phyloP scores from a whole-genome alignment of 768 basidiomycete species.

The Pseudohyphozyma bogoriensis region DNA sequence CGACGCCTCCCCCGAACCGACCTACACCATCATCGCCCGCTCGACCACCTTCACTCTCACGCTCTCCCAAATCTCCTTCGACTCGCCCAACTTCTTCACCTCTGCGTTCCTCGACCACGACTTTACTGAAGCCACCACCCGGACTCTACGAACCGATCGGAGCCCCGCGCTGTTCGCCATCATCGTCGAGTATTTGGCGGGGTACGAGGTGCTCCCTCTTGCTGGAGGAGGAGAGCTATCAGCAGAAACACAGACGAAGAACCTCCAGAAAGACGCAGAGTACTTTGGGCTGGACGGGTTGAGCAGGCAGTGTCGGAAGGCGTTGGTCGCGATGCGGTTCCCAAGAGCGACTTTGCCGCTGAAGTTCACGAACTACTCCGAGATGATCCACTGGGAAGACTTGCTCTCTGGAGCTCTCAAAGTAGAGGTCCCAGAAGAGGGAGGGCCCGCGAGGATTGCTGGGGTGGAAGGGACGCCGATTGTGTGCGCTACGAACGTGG shows the following conservation, averaged over 20 bases:
- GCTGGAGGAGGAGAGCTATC: background rate
- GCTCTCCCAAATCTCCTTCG: conserved; percentile 18
- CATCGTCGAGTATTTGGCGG: conserved; percentile 24
- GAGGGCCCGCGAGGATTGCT: no score
- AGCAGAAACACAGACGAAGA: background rate
- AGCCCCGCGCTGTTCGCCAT: conserved; percentile 20
- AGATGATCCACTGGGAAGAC: no score
- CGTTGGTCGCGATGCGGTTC: no score
- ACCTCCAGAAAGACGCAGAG: conserved; percentile 1
- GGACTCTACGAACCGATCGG: conserved; percentile 3
- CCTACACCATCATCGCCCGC: conserved; percentile 15
- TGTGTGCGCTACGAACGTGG: no score
- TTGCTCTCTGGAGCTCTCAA: no score
- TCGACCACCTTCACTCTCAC: conserved; percentile 7
- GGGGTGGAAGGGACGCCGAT: no score
- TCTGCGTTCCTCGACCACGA: conserved; percentile 9
- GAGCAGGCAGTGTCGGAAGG: no score
- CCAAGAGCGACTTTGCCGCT: no score
- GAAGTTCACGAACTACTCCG: no score
- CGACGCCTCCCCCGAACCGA: background rate
- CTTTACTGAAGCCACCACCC: conserved; percentile 10
- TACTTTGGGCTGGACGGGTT: conserved; percentile 11
- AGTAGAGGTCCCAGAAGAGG: no score
- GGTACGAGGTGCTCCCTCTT: conserved; percentile 21
- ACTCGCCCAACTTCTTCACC: conserved; percentile 27